Conservation (phyloP, 2,329 filamentous ascomycete species). For the Sclerotinia spermophila region DNA sequence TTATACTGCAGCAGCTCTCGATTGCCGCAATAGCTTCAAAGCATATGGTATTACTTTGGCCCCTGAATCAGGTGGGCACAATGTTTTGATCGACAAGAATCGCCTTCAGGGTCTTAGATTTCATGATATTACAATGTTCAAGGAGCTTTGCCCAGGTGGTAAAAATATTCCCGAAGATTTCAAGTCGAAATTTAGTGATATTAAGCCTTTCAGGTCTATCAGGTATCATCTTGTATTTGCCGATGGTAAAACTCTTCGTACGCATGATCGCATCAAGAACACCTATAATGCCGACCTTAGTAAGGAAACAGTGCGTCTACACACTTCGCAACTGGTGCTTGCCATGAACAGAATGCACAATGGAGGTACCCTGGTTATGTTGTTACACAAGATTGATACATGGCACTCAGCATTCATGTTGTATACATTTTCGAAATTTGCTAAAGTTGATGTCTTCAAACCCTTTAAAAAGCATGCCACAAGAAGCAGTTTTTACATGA, state of each 20-base stretch:
- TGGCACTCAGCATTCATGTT: conserved; percentile 25
- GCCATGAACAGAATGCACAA: conserved; percentile 25
- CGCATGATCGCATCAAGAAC: conserved; percentile 24
- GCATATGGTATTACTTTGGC: conserved; percentile 28
- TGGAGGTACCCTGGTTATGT: conserved; percentile 29
- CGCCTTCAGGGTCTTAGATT: background rate
- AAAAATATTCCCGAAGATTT: conserved; percentile 20
- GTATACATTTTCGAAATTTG: conserved; percentile 29
- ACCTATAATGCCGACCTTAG: conserved; percentile 20
- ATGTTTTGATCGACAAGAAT: conserved; percentile 20
- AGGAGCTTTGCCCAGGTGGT: conserved; percentile 23
- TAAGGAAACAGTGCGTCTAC: conserved; percentile 24
- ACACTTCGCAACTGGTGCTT: conserved; percentile 29
- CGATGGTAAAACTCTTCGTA: conserved; percentile 32
- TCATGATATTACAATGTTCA: conserved; percentile 27
- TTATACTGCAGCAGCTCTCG: conserved; percentile 21
- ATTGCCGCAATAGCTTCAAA: conserved; percentile 15
- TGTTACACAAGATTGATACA: conserved; percentile 30
- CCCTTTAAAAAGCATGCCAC: conserved; percentile 26
- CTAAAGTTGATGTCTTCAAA: conserved; percentile 29
- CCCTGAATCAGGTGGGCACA: conserved; percentile 26
- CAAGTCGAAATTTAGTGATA: conserved; percentile 19
- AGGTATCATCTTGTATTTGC: conserved; percentile 33
- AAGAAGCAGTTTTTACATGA: conserved; percentile 31
- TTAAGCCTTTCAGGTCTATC: conserved; percentile 26